phyloP scores from a whole-genome alignment of 352 stramenopile species.

The Elongisporangium prolatum region DNA sequence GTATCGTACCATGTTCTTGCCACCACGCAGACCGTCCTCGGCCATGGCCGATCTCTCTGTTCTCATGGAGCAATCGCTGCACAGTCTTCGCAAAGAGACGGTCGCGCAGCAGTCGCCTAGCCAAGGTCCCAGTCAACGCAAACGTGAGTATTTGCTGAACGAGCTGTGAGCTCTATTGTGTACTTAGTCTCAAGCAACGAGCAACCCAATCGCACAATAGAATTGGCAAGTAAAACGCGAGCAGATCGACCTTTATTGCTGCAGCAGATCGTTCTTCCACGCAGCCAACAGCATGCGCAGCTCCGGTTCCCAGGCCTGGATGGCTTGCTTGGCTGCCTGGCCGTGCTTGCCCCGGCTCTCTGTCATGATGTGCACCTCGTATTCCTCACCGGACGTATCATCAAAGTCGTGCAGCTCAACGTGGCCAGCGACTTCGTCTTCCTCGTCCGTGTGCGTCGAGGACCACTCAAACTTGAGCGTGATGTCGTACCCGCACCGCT shows the following conservation, averaged over 20 bases:
- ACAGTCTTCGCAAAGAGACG: slow-evolving; percentile 51
- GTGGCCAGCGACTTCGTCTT: slow-evolving; percentile 48
- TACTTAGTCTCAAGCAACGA: neutral
- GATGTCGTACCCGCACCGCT: slow-evolving; percentile 82
- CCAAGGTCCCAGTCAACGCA: slow-evolving; percentile 2
- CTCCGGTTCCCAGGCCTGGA: slow-evolving; percentile 50
- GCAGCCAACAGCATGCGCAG: slow-evolving; percentile 61
- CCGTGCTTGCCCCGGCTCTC: slow-evolving; percentile 42
- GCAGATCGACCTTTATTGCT: slow-evolving; percentile 44
- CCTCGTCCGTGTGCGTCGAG: slow-evolving; percentile 28
- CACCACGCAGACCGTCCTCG: slow-evolving; percentile 40
- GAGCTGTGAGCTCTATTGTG: neutral
- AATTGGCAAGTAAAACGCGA: neutral
- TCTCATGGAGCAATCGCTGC: slow-evolving; percentile 75
- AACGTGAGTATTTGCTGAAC: neutral
- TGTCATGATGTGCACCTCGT: slow-evolving; percentile 57
- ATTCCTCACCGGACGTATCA: slow-evolving; percentile 79
- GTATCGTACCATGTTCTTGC: slow-evolving; percentile 41
- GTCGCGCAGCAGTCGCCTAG: slow-evolving; percentile 11
- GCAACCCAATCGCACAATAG: neutral
- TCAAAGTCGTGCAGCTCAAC: slow-evolving; percentile 85
- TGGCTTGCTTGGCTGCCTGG: slow-evolving; percentile 47
- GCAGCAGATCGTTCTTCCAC: slow-evolving; percentile 75
- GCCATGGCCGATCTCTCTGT: slow-evolving; percentile 72
- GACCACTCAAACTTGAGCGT: slow-evolving; percentile 77